These are phyloP conservation scores for Silene latifolia DNA, from an alignment of 148 eudicot species.

Conservation along the genomic window DNA sequence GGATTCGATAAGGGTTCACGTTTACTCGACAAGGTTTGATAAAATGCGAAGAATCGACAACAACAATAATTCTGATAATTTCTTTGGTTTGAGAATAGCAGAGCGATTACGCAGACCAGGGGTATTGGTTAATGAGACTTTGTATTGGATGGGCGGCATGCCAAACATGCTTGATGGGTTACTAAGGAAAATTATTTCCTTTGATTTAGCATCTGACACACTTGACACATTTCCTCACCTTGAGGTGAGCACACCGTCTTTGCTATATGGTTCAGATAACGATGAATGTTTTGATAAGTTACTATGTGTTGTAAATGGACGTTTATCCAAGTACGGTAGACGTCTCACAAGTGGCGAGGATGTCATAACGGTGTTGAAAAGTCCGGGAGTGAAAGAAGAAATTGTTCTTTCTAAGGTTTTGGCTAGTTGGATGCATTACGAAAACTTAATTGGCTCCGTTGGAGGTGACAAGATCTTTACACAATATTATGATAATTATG, in stretches of 20 bases:
- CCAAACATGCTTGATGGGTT: not conserved
- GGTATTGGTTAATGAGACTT: constrained; percentile 13
- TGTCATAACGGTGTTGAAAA: not conserved
- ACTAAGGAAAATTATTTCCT: constrained; percentile 10
- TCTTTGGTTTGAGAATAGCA: too few species aligned
- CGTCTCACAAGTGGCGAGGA: too few species aligned
- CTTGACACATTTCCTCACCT: constrained; percentile 7
- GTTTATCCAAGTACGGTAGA: too few species aligned
- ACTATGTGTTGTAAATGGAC: too few species aligned
- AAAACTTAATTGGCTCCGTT: not conserved
- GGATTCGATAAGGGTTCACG: too few species aligned
- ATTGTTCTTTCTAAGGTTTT: not conserved
- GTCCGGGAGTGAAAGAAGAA: not conserved
- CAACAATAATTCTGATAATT: too few species aligned
- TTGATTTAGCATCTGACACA: constrained; percentile 10
- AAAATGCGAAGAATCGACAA: too few species aligned
- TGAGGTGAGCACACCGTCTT: not conserved
- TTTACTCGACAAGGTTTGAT: too few species aligned
- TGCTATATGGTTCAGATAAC: too few species aligned
- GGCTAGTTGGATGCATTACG: not conserved
- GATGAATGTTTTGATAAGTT: not conserved
- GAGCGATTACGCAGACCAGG: constrained; percentile 2
- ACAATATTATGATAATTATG: not conserved
- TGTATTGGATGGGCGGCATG: constrained; percentile 8
- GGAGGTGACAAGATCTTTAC: not conserved